Conservation (phyloP, 78 protist species). For the Dictyostelium citrinum region DNA sequence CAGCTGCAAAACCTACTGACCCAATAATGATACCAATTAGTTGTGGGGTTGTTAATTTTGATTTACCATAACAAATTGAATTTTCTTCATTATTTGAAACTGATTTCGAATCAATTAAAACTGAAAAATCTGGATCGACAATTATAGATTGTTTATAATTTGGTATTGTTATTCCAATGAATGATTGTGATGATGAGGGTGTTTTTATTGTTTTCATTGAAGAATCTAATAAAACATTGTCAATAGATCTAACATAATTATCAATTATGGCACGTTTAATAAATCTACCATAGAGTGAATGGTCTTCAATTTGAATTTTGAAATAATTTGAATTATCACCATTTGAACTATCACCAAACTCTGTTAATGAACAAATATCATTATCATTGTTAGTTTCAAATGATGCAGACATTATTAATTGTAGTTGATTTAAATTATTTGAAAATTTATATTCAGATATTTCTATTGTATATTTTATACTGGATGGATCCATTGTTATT, state of each 20-base stretch:
- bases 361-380: not conserved
- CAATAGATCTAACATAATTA: not conserved
- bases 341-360: not conserved
- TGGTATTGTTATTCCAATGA: not conserved
- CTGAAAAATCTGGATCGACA: not conserved
- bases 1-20: not conserved
- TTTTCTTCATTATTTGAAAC: not conserved
- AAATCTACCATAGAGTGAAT: not conserved
- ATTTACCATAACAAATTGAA: not conserved
- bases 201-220: not conserved
- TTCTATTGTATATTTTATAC: conserved; percentile 18
- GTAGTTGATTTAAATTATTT: not conserved
- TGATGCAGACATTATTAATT: not conserved
- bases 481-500: not conserved
- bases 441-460: not conserved
- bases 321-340: not conserved
- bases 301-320: not conserved
- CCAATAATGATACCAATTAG: not conserved
- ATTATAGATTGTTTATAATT: not conserved
- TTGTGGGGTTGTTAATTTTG: not conserved
- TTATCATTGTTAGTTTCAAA: not conserved
- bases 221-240: not conserved
- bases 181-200: not conserved
- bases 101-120: not conserved
- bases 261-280: not conserved